A percentile compares a stretch with the other conserved stretches of the same genome.
phyloP scores from a whole-genome alignment of 306 rosid genomes.

The Oxytropis ochrocephala region DNA sequence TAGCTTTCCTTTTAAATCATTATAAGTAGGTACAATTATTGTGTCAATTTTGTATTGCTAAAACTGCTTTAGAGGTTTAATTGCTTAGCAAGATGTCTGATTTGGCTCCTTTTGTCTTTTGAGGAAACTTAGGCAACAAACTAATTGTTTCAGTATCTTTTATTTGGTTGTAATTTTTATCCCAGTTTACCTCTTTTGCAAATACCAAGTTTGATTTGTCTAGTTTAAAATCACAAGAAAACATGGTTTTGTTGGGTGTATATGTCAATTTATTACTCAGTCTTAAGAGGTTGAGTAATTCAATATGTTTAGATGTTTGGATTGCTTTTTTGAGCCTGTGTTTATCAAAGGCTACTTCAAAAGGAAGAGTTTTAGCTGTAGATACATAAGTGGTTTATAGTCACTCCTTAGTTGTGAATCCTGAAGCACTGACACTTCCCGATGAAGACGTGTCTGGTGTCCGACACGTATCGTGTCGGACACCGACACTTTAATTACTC shows the following conservation, averaged over 20 bases:
- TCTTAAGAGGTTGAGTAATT: neutral
- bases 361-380: neutral
- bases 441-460: too few relatives aligned
- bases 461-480: too few relatives aligned
- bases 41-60: neutral
- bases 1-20: neutral
- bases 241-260: neutral
- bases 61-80: constrained; percentile 12
- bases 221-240: neutral
- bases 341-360: neutral
- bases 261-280: neutral
- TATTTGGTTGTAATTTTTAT: neutral
- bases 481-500: too few relatives aligned
- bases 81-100: neutral
- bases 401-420: neutral
- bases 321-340: neutral
- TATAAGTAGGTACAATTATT: neutral
- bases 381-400: neutral
- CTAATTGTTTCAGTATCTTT: neutral
- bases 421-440: too few relatives aligned
- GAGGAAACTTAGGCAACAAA: neutral
- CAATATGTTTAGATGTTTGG: neutral
- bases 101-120: constrained; percentile 11
- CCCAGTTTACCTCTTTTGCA: neutral
- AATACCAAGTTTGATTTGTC: neutral